A percentile compares a stretch with the other conserved stretches of the same genome.
These are phyloP conservation scores for Phytophthora idaei DNA, from an alignment of 352 stramenopile species.

Conservation along the genomic window DNA sequence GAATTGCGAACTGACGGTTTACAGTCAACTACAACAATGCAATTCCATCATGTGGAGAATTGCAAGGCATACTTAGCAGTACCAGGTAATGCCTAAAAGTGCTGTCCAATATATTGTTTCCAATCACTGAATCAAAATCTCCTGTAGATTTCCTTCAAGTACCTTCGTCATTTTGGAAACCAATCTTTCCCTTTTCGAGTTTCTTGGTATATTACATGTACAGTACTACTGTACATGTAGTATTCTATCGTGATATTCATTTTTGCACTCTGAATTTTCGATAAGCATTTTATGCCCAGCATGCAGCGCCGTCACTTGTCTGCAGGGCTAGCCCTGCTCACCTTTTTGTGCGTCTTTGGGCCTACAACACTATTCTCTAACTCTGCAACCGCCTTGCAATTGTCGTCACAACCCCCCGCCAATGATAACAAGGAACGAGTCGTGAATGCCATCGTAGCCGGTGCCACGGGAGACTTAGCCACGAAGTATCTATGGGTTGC, in stretches of 20 bases:
- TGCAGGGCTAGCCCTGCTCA: not conserved
- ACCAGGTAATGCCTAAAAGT: too few relatives aligned
- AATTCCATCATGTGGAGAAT: too few relatives aligned
- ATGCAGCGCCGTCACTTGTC: slow-evolving; percentile 5
- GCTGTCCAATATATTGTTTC: too few relatives aligned
- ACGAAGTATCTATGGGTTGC: slow-evolving; percentile 85
- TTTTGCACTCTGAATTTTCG: slow-evolving; percentile 15
- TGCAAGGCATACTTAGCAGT: too few relatives aligned
- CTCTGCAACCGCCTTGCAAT: not conserved
- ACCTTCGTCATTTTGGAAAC: too few relatives aligned
- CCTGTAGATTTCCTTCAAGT: too few relatives aligned
- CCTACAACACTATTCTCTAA: not conserved
- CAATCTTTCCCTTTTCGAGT: too few relatives aligned
- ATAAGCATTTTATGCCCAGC: slow-evolving; percentile 17
- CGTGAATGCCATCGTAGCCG: slow-evolving; percentile 60
- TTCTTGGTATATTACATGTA: too few relatives aligned
- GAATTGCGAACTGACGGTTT: too few relatives aligned
- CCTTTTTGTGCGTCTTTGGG: not conserved
- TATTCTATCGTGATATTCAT: slow-evolving; percentile 1
- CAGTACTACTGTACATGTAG: too few relatives aligned
- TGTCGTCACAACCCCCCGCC: not conserved
- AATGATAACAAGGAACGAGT: slow-evolving; percentile 16
- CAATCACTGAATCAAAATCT: too few relatives aligned
- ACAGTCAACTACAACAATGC: too few relatives aligned
- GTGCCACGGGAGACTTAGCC: slow-evolving; percentile 82